These are phyloP conservation scores for Inga laurina DNA, from an alignment of 306 rosid species.

Conservation along the genomic window DNA sequence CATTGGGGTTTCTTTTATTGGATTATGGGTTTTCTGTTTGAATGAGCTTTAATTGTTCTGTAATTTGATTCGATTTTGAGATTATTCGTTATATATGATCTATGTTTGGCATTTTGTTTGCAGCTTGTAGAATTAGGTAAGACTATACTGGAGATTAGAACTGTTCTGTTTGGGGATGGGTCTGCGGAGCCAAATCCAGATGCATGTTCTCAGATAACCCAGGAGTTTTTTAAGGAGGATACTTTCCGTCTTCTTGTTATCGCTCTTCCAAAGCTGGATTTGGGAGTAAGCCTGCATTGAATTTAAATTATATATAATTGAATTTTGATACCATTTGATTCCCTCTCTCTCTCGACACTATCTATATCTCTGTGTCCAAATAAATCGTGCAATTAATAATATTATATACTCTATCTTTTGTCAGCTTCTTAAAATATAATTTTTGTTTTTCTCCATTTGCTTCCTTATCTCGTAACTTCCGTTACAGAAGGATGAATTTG, in stretches of 20 bases:
- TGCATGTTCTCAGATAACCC: slow-evolving; percentile 63
- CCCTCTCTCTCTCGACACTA: not conserved
- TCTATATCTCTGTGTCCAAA: no score
- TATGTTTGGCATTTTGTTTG: not conserved
- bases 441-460: no score
- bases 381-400: no score
- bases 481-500: not conserved
- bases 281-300: slow-evolving; percentile 48
- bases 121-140: slow-evolving; percentile 52
- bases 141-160: slow-evolving; percentile 49
- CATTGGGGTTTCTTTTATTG: not conserved
- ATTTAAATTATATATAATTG: not conserved
- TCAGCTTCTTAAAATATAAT: no score
- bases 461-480: no score
- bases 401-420: no score
- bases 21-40: not conserved
- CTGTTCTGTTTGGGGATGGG: slow-evolving; percentile 58
- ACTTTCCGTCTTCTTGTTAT: slow-evolving; percentile 53
- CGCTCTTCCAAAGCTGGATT: slow-evolving; percentile 49
- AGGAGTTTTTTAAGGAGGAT: slow-evolving; percentile 62
- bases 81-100: not conserved
- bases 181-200: slow-evolving; percentile 62
- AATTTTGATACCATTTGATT: not conserved
- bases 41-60: not conserved
- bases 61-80: not conserved